phyloP scores from a whole-genome alignment of 176 grass and related monocot genomes.

The Carex kokanica region DNA sequence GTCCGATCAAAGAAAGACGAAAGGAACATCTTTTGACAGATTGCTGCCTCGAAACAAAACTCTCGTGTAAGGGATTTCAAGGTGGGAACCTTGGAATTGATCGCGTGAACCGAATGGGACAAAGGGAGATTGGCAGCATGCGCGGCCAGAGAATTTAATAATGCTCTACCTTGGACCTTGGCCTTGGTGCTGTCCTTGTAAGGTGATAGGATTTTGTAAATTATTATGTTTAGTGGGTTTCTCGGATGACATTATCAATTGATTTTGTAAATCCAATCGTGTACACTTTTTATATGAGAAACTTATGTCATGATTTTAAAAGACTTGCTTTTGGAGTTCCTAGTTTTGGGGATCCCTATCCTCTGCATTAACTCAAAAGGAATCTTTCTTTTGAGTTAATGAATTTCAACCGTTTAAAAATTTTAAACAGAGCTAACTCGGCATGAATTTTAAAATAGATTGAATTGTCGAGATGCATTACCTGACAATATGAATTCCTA shows the following conservation, averaged over 20 bases:
- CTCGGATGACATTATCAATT: neutral
- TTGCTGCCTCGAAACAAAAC: conserved; percentile 4
- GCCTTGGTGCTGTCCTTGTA: neutral
- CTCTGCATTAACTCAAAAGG: too few species aligned
- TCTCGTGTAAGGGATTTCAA: neutral
- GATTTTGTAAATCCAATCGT: too few species aligned
- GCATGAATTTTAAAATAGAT: too few species aligned
- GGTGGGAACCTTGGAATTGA: neutral
- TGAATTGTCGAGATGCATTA: too few species aligned
- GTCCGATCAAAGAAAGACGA: neutral
- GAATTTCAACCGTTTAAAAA: too few species aligned
- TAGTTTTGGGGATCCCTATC: too few species aligned
- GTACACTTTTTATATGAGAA: conserved; percentile 1
- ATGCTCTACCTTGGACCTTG: too few species aligned
- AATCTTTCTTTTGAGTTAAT: too few species aligned
- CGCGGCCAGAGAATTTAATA: too few species aligned
- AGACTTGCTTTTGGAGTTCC: conserved; percentile 12
- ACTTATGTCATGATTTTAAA: neutral
- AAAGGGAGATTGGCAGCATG: neutral
- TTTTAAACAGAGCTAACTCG: too few species aligned
- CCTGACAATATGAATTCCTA: too few species aligned
- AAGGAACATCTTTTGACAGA: conserved; percentile 8
- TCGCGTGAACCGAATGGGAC: neutral
- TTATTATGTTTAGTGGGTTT: neutral
- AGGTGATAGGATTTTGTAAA: neutral